Percentiles rank a stretch among this genome's conserved stretches.
Conservation (phyloP, 805 yeast species). For the Suhomyces kilbournensis region DNA sequence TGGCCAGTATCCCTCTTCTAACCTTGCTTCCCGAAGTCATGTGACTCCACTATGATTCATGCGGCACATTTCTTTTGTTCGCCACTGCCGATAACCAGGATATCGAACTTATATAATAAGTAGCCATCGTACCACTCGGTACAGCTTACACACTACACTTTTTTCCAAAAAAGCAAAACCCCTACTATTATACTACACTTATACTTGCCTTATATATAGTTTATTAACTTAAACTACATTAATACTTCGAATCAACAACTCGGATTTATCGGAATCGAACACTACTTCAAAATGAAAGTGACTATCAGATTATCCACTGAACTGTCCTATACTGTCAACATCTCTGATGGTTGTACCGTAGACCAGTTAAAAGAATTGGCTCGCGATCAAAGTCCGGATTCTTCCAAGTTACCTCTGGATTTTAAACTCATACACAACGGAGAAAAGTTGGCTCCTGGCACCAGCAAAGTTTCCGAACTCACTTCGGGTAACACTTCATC, state of each 20-base stretch:
- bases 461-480: slow-evolving; percentile 11
- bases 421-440: slow-evolving; percentile 43
- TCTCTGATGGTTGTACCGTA: slow-evolving; percentile 52
- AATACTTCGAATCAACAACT: not conserved
- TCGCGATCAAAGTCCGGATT: slow-evolving; percentile 31
- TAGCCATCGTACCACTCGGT: not conserved
- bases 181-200: not conserved
- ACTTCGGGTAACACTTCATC: slow-evolving; percentile 9
- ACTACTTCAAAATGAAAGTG: slow-evolving; percentile 40
- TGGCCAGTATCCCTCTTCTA: not conserved
- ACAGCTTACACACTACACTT: not conserved
- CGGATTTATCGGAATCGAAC: not conserved
- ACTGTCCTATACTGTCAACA: slow-evolving; percentile 42
- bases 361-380: slow-evolving; percentile 49
- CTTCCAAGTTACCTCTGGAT: slow-evolving; percentile 30
- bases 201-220: not conserved
- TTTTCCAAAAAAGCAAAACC: not conserved
- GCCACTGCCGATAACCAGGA: slow-evolving; percentile 3
- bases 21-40: not conserved
- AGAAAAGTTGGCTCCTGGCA: slow-evolving; percentile 30
- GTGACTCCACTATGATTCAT: slow-evolving; percentile 2
- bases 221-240: not conserved
- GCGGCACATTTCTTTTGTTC: slow-evolving; percentile 3
- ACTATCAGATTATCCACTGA: slow-evolving; percentile 48
- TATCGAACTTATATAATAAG: not conserved